These are phyloP conservation scores for Tephrocybe sp. DNA, from an alignment of 768 basidiomycete species.

Conservation along the genomic window DNA sequence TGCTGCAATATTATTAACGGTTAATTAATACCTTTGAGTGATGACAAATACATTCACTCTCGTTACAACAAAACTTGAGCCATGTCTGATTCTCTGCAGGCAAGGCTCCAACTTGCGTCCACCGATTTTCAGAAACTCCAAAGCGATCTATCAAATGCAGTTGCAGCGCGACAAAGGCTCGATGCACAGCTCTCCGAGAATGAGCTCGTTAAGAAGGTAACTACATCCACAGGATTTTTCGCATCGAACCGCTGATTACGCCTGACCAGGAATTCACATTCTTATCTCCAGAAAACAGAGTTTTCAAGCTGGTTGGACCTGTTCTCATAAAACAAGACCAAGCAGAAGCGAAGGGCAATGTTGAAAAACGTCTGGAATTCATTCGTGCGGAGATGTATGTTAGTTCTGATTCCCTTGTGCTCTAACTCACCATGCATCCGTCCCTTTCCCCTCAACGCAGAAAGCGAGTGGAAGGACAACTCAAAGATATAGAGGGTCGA, in stretches of 20 bases:
- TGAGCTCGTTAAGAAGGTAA: constrained; percentile 85
- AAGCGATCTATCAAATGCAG: constrained; percentile 61
- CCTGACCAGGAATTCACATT: constrained; percentile 76
- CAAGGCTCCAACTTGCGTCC: constrained; percentile 64
- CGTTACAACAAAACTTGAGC: neutral
- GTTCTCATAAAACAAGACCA: constrained; percentile 89
- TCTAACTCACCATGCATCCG: too few relatives aligned
- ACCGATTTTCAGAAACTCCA: constrained; percentile 82
- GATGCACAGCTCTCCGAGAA: constrained; percentile 91
- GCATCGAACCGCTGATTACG: neutral
- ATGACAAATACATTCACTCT: neutral
- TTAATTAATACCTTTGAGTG: too few relatives aligned
- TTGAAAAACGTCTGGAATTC: constrained; percentile 87
- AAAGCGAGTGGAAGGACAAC: constrained; percentile 76
- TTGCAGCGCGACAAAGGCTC: constrained; percentile 82
- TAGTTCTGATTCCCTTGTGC: too few relatives aligned
- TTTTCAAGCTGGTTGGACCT: constrained; percentile 91
- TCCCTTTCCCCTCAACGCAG: constrained; percentile 22
- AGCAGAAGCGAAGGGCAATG: constrained; percentile 80
- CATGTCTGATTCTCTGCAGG: constrained; percentile 42
- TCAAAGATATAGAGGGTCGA: constrained; percentile 75
- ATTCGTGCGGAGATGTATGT: constrained; percentile 85
- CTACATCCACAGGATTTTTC: neutral
- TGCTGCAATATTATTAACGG: too few relatives aligned
- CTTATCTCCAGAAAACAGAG: constrained; percentile 69